A percentile compares a stretch with the other conserved stretches of the same genome.
Conservation (phyloP, 2,329 filamentous ascomycete genomes). For the Colletotrichum chlorophyti region DNA sequence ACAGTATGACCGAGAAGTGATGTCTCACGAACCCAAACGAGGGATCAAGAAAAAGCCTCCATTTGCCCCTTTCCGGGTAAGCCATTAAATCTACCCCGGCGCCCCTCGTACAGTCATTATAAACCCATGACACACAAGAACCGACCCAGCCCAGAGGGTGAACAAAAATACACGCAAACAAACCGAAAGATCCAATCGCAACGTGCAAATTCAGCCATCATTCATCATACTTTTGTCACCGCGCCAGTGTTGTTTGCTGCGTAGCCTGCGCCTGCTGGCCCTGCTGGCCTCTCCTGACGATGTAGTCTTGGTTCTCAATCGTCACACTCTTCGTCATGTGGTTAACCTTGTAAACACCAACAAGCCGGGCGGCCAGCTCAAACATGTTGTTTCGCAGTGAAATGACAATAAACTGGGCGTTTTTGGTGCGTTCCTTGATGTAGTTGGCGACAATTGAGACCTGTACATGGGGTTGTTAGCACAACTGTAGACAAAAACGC, state of each 20-base stretch:
- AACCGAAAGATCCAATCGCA: neutral
- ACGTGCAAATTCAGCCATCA: conserved; percentile 24
- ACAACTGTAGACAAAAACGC: neutral
- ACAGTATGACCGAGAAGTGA: neutral
- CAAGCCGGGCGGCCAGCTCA: conserved; percentile 91
- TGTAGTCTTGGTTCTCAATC: conserved; percentile 85
- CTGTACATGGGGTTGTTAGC: conserved; percentile 49
- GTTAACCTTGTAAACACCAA: conserved; percentile 99
- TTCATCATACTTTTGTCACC: conserved; percentile 22
- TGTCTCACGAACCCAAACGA: neutral
- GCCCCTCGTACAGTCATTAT: conserved; percentile 31
- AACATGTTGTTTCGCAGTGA: conserved; percentile 99
- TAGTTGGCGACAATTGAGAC: conserved; percentile 98
- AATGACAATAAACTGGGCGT: conserved; percentile 99
- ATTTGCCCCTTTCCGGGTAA: conserved; percentile 1
- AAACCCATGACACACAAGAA: conserved; percentile 22
- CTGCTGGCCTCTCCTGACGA: conserved; percentile 49
- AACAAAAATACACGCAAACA: neutral
- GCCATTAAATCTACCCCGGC: conserved; percentile 24
- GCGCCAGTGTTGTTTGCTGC: conserved; percentile 19
- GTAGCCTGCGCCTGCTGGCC: conserved; percentile 36
- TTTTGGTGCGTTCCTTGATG: conserved; percentile 99
- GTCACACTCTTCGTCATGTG: conserved; percentile 97
- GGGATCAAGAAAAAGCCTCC: conserved; percentile 2
- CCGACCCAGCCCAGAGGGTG: neutral